Evolutionary conservation across 75 land plant species (phyloP), one percentile per base, ranked within the genome.

Genomic region (Adiantum capillusveneris): DNA sequence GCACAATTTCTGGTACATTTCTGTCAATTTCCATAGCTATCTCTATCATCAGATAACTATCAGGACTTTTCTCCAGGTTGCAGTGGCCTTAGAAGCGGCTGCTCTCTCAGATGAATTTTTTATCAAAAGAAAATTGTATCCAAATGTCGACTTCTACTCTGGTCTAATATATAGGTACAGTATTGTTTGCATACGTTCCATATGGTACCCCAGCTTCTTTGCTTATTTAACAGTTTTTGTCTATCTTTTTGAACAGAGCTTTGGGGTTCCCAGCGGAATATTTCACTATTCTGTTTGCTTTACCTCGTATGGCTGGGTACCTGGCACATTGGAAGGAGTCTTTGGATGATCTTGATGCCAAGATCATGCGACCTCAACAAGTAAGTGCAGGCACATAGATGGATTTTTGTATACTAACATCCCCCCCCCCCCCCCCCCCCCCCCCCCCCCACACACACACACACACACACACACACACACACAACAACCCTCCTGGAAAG

Each of bases 121-220:
- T 63, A 65, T 90, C 3, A 90, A 86, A 70, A 81, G 99, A 69
- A 90, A 86, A 74, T 74, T 95, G 1, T 95, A 95, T 57, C 99
- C 99, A 44, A 95, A 95, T 78, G 99, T 95, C 44, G 99, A 95
- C 56, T 95, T 95, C 81, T 95, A 95, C 64, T 95, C 99, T 22
- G 99, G 99, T 44, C 71, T 95, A 52, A 95, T 95, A 41, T 95
- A 95, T 64, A 75, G 96, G 99, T 45, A 21, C 9, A 5, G 9
- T 34, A 34, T 34, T 5, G 37, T 34, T 34, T 9, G 7, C 37
- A 3, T 9, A 34, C 9, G 37, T 34, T 34, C 3, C 7, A 5
- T 34, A n/a, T n/a, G n/a, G n/a, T n/a, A n/a, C n/a, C n/a, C n/a
- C n/a, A n/a, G n/a, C n/a, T n/a, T n/a, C n/a, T n/a, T n/a, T n/a